Percentiles rank a stretch among this genome's conserved stretches.
phyloP scores from a whole-genome alignment of 2,329 filamentous ascomycete genomes.

The Pseudogymnoascus sp. region DNA sequence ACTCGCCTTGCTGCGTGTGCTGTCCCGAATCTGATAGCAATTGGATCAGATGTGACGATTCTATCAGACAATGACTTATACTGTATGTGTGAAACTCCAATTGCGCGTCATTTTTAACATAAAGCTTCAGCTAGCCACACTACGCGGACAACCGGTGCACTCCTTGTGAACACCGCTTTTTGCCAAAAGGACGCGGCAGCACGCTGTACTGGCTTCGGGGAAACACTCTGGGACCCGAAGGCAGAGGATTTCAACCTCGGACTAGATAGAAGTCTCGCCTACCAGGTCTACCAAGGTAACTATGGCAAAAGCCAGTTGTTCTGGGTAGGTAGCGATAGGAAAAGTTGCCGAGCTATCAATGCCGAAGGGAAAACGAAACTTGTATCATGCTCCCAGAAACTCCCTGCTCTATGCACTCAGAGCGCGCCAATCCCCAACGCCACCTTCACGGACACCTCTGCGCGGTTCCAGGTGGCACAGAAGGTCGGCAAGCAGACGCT shows the following conservation, averaged over 20 bases:
- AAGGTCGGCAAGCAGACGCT: constrained; percentile 35
- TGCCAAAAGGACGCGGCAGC: not conserved
- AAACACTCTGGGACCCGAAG: constrained; percentile 4
- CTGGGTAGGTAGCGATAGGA: constrained; percentile 15
- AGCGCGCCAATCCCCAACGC: constrained; percentile 28
- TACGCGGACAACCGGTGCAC: not conserved
- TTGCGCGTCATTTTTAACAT: not conserved
- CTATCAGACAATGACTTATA: constrained; percentile 13
- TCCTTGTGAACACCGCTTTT: not conserved
- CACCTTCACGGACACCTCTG: constrained; percentile 26
- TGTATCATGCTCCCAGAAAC: constrained; percentile 21
- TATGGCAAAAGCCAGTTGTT: constrained; percentile 16
- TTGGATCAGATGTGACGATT: constrained; percentile 11
- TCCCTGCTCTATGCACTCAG: constrained; percentile 43
- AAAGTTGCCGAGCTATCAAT: constrained; percentile 14
- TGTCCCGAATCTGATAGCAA: not conserved
- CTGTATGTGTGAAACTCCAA: not conserved
- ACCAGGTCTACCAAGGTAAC: constrained; percentile 16
- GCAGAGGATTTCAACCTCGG: constrained; percentile 5
- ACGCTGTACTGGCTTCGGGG: not conserved
- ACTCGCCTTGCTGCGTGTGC: not conserved
- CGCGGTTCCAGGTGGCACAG: constrained; percentile 32
- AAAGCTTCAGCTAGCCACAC: not conserved
- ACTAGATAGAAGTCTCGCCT: constrained; percentile 13
- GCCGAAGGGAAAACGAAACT: constrained; percentile 24